phyloP scores from a whole-genome alignment of 345 rosid species.

The Pseudoturritis turrita region DNA sequence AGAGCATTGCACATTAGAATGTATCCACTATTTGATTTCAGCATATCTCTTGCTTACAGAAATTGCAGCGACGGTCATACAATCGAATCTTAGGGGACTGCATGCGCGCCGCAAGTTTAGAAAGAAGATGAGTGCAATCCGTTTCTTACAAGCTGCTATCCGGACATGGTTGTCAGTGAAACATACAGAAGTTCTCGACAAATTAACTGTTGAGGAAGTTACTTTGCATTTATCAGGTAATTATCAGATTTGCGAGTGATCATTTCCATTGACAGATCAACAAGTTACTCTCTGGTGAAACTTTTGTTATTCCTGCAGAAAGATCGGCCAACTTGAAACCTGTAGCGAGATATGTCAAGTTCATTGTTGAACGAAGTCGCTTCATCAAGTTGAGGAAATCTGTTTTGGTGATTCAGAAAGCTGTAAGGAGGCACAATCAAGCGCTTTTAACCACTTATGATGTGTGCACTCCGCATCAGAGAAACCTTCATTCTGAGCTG shows the following conservation, averaged over 20 bases:
- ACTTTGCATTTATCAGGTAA: slow-evolving; percentile 37
- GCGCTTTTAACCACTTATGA: not conserved
- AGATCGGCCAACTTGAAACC: slow-evolving; percentile 28
- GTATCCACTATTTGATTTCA: slow-evolving; percentile 4
- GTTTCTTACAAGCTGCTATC: slow-evolving; percentile 47
- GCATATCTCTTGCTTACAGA: slow-evolving; percentile 34
- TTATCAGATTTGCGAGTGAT: not conserved
- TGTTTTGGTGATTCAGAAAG: slow-evolving; percentile 50
- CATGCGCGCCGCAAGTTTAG: slow-evolving; percentile 37
- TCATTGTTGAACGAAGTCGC: slow-evolving; percentile 46
- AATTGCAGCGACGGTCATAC: slow-evolving; percentile 60
- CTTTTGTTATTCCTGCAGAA: slow-evolving; percentile 33
- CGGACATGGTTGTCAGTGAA: slow-evolving; percentile 54
- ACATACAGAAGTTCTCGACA: slow-evolving; percentile 27
- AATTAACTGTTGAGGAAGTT: slow-evolving; percentile 19
- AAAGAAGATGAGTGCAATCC: slow-evolving; percentile 44
- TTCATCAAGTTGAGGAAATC: slow-evolving; percentile 45
- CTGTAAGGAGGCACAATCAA: slow-evolving; percentile 39
- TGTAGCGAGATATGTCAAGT: slow-evolving; percentile 32
- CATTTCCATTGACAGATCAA: not conserved
- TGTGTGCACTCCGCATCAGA: slow-evolving; percentile 10
- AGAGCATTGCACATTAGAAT: not conserved
- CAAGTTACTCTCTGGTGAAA: not conserved
- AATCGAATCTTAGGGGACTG: slow-evolving; percentile 51
- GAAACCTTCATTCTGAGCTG: slow-evolving; percentile 24